Conservation (phyloP, 2,329 filamentous ascomycete genomes). For the Diaporthe vexans region DNA sequence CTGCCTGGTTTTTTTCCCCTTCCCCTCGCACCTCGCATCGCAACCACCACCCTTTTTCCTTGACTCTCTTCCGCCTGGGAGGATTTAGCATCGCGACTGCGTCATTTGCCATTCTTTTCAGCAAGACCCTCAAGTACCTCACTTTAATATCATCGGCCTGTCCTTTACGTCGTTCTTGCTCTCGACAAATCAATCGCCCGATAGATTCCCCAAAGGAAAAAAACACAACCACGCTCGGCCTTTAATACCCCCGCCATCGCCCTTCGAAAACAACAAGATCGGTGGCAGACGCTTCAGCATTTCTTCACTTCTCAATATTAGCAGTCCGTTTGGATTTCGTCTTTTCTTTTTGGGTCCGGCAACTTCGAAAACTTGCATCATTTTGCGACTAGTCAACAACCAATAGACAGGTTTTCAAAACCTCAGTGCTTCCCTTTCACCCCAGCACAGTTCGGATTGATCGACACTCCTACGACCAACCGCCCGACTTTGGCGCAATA, state of each 20-base stretch:
- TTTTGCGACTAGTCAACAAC: constrained; percentile 35
- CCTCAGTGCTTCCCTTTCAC: background rate
- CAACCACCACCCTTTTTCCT: constrained; percentile 29
- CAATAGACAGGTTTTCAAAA: constrained; percentile 15
- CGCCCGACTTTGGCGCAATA: constrained; percentile 27
- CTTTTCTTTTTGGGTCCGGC: constrained; percentile 27
- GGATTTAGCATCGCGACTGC: constrained; percentile 39
- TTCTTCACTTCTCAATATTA: constrained; percentile 35
- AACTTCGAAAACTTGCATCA: constrained; percentile 35
- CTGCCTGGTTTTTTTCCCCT: constrained; percentile 6
- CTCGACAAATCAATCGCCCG: constrained; percentile 19
- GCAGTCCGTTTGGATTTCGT: constrained; percentile 30
- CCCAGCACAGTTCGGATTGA: constrained; percentile 38
- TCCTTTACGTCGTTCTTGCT: constrained; percentile 36
- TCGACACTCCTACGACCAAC: constrained; percentile 17
- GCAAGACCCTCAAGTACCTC: constrained; percentile 30
- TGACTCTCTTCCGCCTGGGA: constrained; percentile 37
- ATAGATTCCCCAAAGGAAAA: constrained; percentile 17
- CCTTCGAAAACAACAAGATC: constrained; percentile 2
- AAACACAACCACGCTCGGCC: constrained; percentile 16
- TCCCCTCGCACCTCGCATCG: constrained; percentile 29
- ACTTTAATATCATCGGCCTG: constrained; percentile 37
- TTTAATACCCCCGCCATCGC: constrained; percentile 23
- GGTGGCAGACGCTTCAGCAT: constrained; percentile 29
- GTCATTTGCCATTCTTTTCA: constrained; percentile 39